Evolutionary conservation across 108 stramenopile genomes (phyloP).

Genomic region (Seminavis robusta): DNA sequence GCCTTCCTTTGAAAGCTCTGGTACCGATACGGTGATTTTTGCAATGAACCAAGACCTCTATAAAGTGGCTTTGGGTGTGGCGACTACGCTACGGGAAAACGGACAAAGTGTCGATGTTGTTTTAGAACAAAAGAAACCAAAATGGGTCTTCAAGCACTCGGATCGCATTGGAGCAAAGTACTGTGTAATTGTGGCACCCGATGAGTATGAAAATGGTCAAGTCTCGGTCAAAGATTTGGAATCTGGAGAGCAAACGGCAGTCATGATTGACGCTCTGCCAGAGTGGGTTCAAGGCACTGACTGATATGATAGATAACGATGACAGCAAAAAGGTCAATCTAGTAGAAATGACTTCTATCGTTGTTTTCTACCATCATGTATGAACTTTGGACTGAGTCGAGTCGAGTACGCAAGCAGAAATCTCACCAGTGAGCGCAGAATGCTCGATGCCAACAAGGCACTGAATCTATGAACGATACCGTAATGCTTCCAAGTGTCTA

Average conservation of each 20-base stretch:
- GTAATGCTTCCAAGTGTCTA: too few relatives aligned
- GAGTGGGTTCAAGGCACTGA: slow-evolving; percentile 61
- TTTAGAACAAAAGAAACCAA: slow-evolving; percentile 88
- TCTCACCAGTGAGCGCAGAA: too few relatives aligned
- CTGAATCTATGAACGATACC: too few relatives aligned
- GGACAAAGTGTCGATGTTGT: slow-evolving; percentile 91
- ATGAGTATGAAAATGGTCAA: slow-evolving; percentile 84
- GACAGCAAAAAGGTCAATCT: background rate
- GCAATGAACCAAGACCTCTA: slow-evolving; percentile 73
- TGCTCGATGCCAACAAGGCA: too few relatives aligned
- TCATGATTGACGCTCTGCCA: slow-evolving; percentile 46
- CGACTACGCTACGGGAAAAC: slow-evolving; percentile 53
- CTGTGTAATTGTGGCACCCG: slow-evolving; percentile 84
- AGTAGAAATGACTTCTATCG: background rate
- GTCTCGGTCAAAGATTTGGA: slow-evolving; percentile 80
- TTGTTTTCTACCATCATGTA: background rate
- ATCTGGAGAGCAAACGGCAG: slow-evolving; percentile 50
- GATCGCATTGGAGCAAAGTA: slow-evolving; percentile 84
- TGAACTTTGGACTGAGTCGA: background rate
- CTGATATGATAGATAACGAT: too few relatives aligned
- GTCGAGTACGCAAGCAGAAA: too few relatives aligned
- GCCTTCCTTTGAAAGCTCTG: slow-evolving; percentile 79
- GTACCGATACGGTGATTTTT: slow-evolving; percentile 83
- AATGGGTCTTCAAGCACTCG: slow-evolving; percentile 96
- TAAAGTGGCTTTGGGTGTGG: slow-evolving; percentile 56